Evolutionary conservation across 2,329 filamentous ascomycete genomes (phyloP).

Genomic region (Lithohypha guttulata): DNA sequence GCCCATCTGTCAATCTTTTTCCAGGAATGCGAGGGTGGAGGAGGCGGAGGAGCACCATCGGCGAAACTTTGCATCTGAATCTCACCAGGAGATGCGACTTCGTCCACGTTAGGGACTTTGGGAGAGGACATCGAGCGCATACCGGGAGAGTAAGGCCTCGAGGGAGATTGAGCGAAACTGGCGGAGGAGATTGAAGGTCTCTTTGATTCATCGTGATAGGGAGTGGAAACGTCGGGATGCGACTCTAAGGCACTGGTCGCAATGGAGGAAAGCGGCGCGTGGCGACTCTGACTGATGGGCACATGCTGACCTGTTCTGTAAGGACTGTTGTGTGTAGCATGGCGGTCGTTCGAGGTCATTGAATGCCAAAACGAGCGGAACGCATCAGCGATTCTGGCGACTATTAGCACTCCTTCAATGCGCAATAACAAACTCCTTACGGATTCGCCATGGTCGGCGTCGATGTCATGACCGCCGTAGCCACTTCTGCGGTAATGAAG

Average conservation of each 20-base stretch:
- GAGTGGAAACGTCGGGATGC: conserved; percentile 66
- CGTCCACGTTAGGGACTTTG: conserved; percentile 16
- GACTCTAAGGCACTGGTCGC: conserved; percentile 80
- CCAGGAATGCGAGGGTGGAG: conserved; percentile 84
- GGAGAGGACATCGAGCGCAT: conserved; percentile 55
- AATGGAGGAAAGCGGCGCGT: conserved; percentile 74
- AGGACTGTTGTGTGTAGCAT: conserved; percentile 86
- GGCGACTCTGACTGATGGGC: conserved; percentile 70
- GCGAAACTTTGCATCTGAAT: conserved; percentile 95
- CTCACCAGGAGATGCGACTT: conserved; percentile 56
- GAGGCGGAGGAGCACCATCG: conserved; percentile 80
- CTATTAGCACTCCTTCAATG: too few species aligned
- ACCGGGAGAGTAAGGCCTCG: conserved; percentile 77
- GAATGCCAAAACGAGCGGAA: conserved; percentile 94
- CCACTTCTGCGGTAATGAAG: too few species aligned
- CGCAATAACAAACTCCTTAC: too few species aligned
- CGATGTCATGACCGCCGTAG: conserved; percentile 14
- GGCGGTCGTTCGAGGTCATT: conserved; percentile 67
- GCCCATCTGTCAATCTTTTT: conserved; percentile 86
- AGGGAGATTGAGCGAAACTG: conserved; percentile 44
- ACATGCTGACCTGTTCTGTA: conserved; percentile 86
- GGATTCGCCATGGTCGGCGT: conserved; percentile 21
- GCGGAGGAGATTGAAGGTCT: conserved; percentile 41
- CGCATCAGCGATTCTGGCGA: conserved; percentile 32
- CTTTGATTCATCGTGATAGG: conserved; percentile 66